Conservation (phyloP, 1,139 yeast species). For the Zygoascus meyerae region DNA sequence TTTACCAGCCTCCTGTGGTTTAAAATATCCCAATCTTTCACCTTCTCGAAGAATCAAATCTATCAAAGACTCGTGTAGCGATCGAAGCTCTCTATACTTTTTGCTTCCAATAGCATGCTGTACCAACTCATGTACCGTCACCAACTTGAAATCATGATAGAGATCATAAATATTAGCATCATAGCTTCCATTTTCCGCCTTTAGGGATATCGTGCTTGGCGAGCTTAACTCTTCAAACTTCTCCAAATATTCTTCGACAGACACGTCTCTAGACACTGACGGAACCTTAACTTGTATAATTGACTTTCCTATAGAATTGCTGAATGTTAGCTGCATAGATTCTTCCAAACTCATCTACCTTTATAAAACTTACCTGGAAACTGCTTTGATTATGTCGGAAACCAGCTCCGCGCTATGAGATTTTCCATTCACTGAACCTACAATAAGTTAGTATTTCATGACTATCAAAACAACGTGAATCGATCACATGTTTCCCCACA, state of each 20-base stretch:
- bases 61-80: slow-evolving; percentile 61
- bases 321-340: neutral
- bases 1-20: slow-evolving; percentile 13
- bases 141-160: slow-evolving; percentile 70
- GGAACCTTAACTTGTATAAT: slow-evolving; percentile 3
- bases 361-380: slow-evolving; percentile 9
- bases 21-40: slow-evolving; percentile 41
- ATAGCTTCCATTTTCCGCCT: slow-evolving; percentile 15
- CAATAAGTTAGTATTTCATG: too few relatives aligned
- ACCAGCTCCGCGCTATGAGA: slow-evolving; percentile 7
- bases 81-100: slow-evolving; percentile 55
- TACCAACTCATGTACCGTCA: slow-evolving; percentile 48
- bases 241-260: slow-evolving; percentile 10
- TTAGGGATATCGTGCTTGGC: slow-evolving; percentile 14
- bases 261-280: neutral
- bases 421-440: neutral
- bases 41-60: slow-evolving; percentile 72
- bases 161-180: slow-evolving; percentile 28
- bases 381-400: slow-evolving; percentile 11
- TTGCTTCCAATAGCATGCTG: slow-evolving; percentile 51
- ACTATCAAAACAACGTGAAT: too few relatives aligned
- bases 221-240: slow-evolving; percentile 6
- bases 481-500: too few relatives aligned
- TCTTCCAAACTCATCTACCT: neutral
- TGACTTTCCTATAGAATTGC: neutral